Conservation (phyloP, 2,329 filamentous ascomycete species). For the Botrytis galanthina region DNA sequence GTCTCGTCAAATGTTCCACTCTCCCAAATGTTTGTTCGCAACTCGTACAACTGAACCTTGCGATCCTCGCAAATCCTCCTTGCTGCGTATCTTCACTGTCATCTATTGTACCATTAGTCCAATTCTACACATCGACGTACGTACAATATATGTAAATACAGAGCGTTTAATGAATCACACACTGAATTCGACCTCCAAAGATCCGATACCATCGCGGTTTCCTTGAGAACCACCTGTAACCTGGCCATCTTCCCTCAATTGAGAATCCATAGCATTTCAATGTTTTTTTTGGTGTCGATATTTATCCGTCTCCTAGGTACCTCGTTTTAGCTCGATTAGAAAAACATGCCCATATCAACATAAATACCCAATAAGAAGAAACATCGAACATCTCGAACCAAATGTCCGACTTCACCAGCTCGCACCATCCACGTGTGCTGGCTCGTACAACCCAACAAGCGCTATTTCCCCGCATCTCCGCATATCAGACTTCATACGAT, state of each 20-base stretch:
- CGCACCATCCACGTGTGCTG: not conserved
- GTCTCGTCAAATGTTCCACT: conserved; percentile 12
- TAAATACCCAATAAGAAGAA: not conserved
- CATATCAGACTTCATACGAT: not conserved
- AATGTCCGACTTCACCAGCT: not conserved
- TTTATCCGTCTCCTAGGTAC: not conserved
- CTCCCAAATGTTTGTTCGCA: conserved; percentile 4
- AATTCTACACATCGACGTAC: not conserved
- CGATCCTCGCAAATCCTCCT: not conserved
- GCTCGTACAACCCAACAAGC: not conserved
- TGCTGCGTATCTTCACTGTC: not conserved
- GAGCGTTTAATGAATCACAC: not conserved
- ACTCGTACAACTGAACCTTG: not conserved
- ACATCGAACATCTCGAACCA: not conserved
- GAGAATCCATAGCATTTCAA: not conserved
- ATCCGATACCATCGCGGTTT: not conserved
- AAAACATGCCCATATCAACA: not conserved
- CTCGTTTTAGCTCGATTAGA: not conserved
- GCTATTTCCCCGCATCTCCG: not conserved
- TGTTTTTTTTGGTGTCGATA: not conserved
- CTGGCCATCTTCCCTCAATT: not conserved
- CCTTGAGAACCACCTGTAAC: not conserved
- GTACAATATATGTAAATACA: not conserved
- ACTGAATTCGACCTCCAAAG: not conserved
- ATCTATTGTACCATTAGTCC: not conserved